Percentiles rank a stretch among this genome's conserved stretches.
phyloP scores from a whole-genome alignment of 2,329 filamentous ascomycete genomes.

The Microascus cirrosus region DNA sequence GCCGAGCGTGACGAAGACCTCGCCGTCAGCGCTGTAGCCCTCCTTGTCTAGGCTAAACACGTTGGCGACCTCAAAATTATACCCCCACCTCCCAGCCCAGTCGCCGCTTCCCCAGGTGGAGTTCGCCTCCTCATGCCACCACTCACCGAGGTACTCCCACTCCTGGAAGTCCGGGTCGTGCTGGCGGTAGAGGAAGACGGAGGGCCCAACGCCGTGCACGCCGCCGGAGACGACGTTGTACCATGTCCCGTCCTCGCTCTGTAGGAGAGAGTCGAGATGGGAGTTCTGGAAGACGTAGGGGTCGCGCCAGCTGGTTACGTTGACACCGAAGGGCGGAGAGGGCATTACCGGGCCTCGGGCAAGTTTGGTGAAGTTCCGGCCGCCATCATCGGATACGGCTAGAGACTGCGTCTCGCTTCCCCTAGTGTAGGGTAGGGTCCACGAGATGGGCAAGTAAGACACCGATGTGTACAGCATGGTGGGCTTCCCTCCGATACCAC shows the following conservation, averaged over 20 bases:
- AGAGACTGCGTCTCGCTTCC: conserved; percentile 32
- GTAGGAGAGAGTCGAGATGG: conserved; percentile 9
- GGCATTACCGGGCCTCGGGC: conserved; percentile 10
- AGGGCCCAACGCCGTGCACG: conserved; percentile 10
- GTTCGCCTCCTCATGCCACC: conserved; percentile 24
- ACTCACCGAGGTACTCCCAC: conserved; percentile 10
- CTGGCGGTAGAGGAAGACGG: conserved; percentile 12
- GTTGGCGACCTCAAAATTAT: conserved; percentile 33
- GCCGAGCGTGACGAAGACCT: conserved; percentile 26
- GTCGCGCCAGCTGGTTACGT: conserved; percentile 14
- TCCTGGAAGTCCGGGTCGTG: conserved; percentile 8
- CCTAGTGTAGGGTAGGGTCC: conserved; percentile 31
- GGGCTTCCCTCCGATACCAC: conserved; percentile 27
- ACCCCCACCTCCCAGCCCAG: conserved; percentile 25
- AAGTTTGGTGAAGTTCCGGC: conserved; percentile 11
- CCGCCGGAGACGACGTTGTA: conserved; percentile 28
- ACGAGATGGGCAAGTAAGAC: conserved; percentile 29
- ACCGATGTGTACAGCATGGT: conserved; percentile 33
- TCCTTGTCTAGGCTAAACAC: conserved; percentile 25
- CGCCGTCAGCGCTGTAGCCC: conserved; percentile 25
- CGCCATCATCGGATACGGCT: conserved; percentile 25
- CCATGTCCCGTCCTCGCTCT: conserved; percentile 11
- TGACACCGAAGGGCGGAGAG: conserved; percentile 9
- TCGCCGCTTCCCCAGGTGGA: conserved; percentile 20
- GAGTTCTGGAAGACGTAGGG: conserved; percentile 13